A percentile compares a stretch with the other conserved stretches of the same genome.
Evolutionary conservation across 352 stramenopile genomes (phyloP).

Genomic region (Globisporangium takayamanum): DNA sequence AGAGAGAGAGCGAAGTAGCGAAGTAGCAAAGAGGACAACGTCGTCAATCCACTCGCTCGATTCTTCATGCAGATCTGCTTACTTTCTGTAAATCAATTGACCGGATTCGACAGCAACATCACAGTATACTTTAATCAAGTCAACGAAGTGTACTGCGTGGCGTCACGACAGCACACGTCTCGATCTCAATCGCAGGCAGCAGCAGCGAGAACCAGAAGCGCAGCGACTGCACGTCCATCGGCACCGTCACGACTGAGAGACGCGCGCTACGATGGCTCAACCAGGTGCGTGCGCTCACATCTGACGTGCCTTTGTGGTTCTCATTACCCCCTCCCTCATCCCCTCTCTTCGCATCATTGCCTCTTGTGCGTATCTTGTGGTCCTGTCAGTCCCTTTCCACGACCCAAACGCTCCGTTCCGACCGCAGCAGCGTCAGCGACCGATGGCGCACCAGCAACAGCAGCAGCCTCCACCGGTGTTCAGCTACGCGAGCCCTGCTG

Average conservation of each 20-base stretch:
- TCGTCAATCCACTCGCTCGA: no score
- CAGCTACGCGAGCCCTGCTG: slow-evolving; percentile 5
- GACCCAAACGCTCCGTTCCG: slow-evolving; percentile 42
- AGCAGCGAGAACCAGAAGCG: background rate
- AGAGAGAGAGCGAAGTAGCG: background rate
- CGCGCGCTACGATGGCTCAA: slow-evolving; percentile 20
- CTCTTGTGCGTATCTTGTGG: background rate
- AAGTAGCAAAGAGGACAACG: background rate
- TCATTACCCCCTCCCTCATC: background rate
- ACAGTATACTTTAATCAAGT: no score
- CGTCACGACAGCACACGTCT: no score
- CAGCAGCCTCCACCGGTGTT: slow-evolving; percentile 17
- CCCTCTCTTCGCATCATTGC: background rate
- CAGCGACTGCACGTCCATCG: background rate
- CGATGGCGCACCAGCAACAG: slow-evolving; percentile 4
- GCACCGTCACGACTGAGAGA: background rate
- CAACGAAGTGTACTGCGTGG: no score
- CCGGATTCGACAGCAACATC: no score
- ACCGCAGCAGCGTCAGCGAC: slow-evolving; percentile 30
- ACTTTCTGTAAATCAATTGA: no score
- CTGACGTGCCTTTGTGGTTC: background rate
- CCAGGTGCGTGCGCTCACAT: slow-evolving; percentile 13
- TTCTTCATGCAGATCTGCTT: background rate
- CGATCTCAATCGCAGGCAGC: background rate
- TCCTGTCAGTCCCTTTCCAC: slow-evolving; percentile 41